Evolutionary conservation across 441 rosid species (phyloP).

Genomic region (Euphorbia schlechtendalii): DNA sequence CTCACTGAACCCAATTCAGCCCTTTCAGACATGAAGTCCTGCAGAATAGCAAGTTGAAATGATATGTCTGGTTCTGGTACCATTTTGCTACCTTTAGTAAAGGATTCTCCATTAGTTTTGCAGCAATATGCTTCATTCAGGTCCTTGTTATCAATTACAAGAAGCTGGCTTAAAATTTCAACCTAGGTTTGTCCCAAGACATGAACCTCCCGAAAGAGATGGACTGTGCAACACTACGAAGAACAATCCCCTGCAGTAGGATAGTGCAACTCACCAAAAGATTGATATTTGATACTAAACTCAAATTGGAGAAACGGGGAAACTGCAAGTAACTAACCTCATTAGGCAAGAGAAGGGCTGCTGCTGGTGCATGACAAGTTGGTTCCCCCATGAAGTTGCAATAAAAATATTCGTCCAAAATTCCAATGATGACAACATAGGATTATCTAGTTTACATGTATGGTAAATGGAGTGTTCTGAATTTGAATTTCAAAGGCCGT

Average conservation of each 20-base stretch:
- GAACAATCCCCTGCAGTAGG: slow-evolving; percentile 43
- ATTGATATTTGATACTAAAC: neutral
- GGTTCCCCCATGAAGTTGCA: slow-evolving; percentile 54
- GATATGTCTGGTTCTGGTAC: neutral
- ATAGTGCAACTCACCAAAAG: neutral
- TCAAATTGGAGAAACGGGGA: slow-evolving; percentile 17
- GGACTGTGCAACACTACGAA: slow-evolving; percentile 57
- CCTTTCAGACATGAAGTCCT: slow-evolving; percentile 34
- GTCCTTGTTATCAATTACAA: slow-evolving; percentile 12
- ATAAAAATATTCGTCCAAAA: slow-evolving; percentile 16
- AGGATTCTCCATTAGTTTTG: slow-evolving; percentile 23
- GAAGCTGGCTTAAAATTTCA: slow-evolving; percentile 23
- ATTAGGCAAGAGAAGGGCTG: slow-evolving; percentile 60
- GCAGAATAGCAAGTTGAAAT: slow-evolving; percentile 10
- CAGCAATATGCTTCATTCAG: slow-evolving; percentile 22
- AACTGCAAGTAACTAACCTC: too few relatives aligned
- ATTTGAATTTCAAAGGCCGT: slow-evolving; percentile 42
- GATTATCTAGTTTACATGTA: neutral
- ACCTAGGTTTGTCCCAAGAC: slow-evolving; percentile 35
- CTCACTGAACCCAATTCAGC: slow-evolving; percentile 24
- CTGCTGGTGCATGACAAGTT: slow-evolving; percentile 46
- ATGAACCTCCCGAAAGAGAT: slow-evolving; percentile 78
- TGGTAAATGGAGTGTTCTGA: slow-evolving; percentile 20
- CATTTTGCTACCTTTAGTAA: slow-evolving; percentile 37
- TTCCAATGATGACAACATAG: neutral